Percentiles rank a stretch among this genome's conserved stretches.
Evolutionary conservation across 495 filamentous ascomycete genomes (phyloP).

Genomic region (Annulohypoxylon maeteangense): DNA sequence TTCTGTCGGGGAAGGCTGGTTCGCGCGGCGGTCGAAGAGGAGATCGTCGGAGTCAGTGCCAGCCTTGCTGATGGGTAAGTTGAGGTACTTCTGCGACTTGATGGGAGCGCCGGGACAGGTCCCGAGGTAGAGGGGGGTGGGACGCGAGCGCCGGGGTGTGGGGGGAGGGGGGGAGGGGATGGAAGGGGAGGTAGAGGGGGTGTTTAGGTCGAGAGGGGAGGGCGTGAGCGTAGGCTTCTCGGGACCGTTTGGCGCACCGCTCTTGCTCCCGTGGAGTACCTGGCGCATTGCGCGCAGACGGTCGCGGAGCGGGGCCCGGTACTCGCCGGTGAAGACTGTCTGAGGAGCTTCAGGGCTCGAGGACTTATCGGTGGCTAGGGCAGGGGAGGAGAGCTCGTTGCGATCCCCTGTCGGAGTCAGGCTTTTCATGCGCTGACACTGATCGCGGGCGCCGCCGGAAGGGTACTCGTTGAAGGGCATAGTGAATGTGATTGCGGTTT

Average conservation of each 20-base stretch:
- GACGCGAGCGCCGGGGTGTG: background rate
- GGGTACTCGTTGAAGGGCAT: conserved; percentile 11
- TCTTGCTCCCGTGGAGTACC: background rate
- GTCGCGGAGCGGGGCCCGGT: conserved; percentile 12
- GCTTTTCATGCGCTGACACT: background rate
- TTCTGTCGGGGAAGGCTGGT: background rate
- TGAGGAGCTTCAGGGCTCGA: background rate
- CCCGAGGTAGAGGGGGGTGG: background rate
- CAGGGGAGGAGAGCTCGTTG: background rate
- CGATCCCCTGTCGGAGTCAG: background rate
- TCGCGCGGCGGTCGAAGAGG: conserved; percentile 16
- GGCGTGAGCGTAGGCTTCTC: background rate
- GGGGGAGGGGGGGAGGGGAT: background rate
- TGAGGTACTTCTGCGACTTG: background rate
- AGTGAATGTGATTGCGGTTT: background rate
- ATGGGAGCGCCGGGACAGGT: background rate
- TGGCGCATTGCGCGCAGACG: conserved; percentile 8
- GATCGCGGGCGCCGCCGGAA: background rate
- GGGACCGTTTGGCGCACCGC: background rate
- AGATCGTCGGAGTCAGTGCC: background rate
- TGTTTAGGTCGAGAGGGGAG: background rate
- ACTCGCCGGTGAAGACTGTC: conserved; percentile 19
- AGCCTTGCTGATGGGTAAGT: background rate
- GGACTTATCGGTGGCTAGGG: background rate
- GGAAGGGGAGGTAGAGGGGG: background rate